Evolutionary conservation across 148 eudicot species (phyloP), one percentile per base, ranked within the genome.

Genomic region (Vaccinium myrtillus): DNA sequence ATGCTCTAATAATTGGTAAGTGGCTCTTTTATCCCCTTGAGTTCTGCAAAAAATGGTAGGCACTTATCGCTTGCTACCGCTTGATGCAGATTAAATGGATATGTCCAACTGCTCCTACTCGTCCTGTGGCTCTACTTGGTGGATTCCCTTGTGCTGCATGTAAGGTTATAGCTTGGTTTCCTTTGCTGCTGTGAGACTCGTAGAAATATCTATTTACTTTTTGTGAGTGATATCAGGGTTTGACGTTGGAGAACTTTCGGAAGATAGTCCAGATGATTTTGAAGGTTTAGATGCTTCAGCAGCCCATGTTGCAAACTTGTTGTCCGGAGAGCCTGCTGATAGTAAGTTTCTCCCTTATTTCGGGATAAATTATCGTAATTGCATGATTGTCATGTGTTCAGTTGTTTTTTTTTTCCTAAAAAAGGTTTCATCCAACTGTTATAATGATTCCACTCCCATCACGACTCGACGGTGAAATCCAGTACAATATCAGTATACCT

Each of bases 91-190:
- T 97, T 77, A 97, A 97, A 87, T 97, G 97, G 94, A 97, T 97
- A 76, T 97, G 98, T 80, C 99, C 99, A 55, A 97, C 99, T 83
- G 99, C 99, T 85, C 99, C 99, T 50, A 95, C 95, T 85, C 99
- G 99, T 9, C 93, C 99, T 36, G 99, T 97, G 50, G 88, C 95
- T 73, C 58, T 93, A 63, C 91, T 97, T n/a, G 98, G 98, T 87
- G 99, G 99, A 88, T 94, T 92, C 89, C 86, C 96, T 55, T 97
- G 99, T 88, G 87, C 98, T 84, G 98, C 99, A 86, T 97, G 99
- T 97, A 91, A 91, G 93, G 82, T 54, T 19, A 23, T 67, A 65
- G 30, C 32, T 59, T 25, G 69, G 21, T 75, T 13, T 70, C 51
- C 32, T 70, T 36, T n/a, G 11, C 77, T 69, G 79, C 14, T 16